Evolutionary conservation across 371 early-diverging fungal genomes (phyloP).

Genomic region (Mortierella sp.): DNA sequence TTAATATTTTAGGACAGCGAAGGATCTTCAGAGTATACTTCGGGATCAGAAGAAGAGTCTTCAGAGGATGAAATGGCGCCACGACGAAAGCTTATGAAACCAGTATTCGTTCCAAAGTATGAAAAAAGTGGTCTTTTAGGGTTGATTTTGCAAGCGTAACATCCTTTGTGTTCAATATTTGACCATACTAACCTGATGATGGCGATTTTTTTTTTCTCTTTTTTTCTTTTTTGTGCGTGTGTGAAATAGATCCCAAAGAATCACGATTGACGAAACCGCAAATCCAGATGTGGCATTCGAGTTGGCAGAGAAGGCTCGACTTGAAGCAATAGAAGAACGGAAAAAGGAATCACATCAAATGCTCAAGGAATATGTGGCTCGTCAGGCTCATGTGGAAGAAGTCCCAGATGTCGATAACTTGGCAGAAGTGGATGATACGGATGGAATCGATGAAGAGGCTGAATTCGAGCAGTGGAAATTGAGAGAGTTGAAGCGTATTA

Average conservation of each 20-base stretch:
- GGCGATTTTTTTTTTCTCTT: background rate
- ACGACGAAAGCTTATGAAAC: conserved; percentile 71
- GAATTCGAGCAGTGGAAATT: conserved; percentile 94
- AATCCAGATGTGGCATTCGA: conserved; percentile 70
- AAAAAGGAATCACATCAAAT: conserved; percentile 82
- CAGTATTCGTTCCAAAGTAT: conserved; percentile 90
- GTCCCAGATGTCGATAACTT: conserved; percentile 49
- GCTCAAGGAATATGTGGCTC: conserved; percentile 78
- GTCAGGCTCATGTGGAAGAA: conserved; percentile 64
- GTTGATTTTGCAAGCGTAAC: background rate
- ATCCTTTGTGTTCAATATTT: background rate
- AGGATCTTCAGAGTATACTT: conserved; percentile 63
- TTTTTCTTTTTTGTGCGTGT: background rate
- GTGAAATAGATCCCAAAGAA: conserved; percentile 67
- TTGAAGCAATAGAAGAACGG: conserved; percentile 72
- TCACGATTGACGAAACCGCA: conserved; percentile 76
- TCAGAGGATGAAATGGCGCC: conserved; percentile 60
- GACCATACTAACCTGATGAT: too few relatives aligned
- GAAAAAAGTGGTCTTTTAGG: background rate
- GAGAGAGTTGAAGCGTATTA: conserved; percentile 91
- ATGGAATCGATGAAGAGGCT: conserved; percentile 86
- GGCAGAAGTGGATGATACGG: conserved; percentile 89
- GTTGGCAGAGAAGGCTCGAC: conserved; percentile 68
- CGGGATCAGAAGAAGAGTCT: conserved; percentile 66
- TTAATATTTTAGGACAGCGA: conserved; percentile 46